Evolutionary conservation across 2,329 filamentous ascomycete genomes (phyloP).

Genomic region (Colletotrichum incanum): DNA sequence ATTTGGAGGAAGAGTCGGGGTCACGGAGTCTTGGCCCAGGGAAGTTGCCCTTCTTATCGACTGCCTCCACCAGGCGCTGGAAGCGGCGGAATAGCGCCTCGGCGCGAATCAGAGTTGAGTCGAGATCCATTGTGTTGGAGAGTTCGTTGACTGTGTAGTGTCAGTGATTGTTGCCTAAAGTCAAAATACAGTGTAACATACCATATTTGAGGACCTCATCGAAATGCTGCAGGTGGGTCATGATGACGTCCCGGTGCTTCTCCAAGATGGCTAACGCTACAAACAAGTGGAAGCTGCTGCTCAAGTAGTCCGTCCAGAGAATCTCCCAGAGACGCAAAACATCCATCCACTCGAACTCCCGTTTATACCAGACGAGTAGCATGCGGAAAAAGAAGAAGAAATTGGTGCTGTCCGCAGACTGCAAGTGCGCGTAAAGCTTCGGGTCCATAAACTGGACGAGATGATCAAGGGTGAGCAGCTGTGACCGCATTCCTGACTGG

Average conservation of each 20-base stretch:
- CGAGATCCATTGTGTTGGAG: constrained; percentile 91
- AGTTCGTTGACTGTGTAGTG: constrained; percentile 85
- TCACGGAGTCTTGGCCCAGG: constrained; percentile 65
- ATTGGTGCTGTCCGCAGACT: constrained; percentile 94
- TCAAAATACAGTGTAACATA: constrained; percentile 61
- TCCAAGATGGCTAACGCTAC: constrained; percentile 94
- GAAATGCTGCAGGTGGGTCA: constrained; percentile 93
- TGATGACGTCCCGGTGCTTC: constrained; percentile 96
- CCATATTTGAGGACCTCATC: constrained; percentile 98
- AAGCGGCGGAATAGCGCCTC: constrained; percentile 92
- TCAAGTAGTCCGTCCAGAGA: constrained; percentile 93
- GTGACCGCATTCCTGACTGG: constrained; percentile 95
- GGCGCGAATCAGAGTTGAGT: constrained; percentile 87
- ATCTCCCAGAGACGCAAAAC: constrained; percentile 91
- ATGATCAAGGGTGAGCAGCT: constrained; percentile 92
- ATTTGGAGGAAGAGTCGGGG: constrained; percentile 38
- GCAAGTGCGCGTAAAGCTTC: constrained; percentile 90
- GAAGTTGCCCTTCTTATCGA: constrained; percentile 93
- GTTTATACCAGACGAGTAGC: constrained; percentile 98
- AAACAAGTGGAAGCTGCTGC: constrained; percentile 93
- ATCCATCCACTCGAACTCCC: constrained; percentile 93
- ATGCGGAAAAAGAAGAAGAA: constrained; percentile 99
- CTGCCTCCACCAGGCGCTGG: constrained; percentile 88
- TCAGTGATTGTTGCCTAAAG: constrained; percentile 33
- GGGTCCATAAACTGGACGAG: constrained; percentile 98